These are phyloP conservation scores for Scalesia atractyloides DNA, from an alignment of 129 eudicot species.

Conservation along the genomic window DNA sequence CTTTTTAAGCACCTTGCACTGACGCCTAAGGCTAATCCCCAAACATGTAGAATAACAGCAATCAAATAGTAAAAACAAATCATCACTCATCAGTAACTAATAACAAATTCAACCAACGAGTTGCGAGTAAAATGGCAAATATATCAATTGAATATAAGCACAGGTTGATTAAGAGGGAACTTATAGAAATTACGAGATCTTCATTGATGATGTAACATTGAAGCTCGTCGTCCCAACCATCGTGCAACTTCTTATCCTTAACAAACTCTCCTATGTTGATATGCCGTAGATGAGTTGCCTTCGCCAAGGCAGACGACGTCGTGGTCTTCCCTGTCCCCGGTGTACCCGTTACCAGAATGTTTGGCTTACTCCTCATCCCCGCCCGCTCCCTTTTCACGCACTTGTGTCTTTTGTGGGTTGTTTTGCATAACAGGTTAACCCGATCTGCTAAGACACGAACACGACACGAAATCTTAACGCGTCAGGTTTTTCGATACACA, in stretches of 20 bases:
- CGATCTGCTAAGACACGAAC: no score
- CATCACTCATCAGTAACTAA: no score
- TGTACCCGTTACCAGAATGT: conserved; percentile 84
- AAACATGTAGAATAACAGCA: background rate
- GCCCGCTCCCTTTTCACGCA: background rate
- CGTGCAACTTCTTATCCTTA: conserved; percentile 78
- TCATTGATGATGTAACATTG: conserved; percentile 79
- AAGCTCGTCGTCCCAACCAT: conserved; percentile 89
- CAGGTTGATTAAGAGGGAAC: background rate
- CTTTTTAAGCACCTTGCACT: no score
- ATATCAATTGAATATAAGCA: no score
- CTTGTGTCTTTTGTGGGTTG: background rate
- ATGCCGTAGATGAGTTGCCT: conserved; percentile 71
- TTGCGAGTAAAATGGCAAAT: no score
- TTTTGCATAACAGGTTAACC: background rate
- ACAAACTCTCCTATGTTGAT: conserved; percentile 85
- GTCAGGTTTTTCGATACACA: no score
- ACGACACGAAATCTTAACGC: no score
- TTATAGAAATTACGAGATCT: conserved; percentile 61
- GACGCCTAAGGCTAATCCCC: background rate
- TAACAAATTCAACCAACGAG: background rate
- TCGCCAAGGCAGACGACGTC: conserved; percentile 68
- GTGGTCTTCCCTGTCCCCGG: conserved; percentile 99
- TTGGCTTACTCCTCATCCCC: conserved; percentile 58
- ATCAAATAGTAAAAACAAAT: no score